Percentiles rank a stretch among this genome's conserved stretches.
Conservation (phyloP, 768 basidiomycete species). For the Phylloporus arenicola region DNA sequence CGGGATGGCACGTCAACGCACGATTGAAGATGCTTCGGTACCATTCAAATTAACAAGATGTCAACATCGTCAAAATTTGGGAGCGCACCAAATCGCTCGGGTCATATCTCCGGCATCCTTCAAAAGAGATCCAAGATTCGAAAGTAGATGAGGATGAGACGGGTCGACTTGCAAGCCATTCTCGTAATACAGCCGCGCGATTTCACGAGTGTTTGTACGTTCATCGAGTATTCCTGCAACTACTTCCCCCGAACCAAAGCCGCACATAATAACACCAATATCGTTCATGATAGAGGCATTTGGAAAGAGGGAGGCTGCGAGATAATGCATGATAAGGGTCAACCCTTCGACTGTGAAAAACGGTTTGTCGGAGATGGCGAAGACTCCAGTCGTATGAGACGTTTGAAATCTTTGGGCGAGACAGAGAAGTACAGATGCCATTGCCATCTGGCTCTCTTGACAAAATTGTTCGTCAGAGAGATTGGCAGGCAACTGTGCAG, state of each 20-base stretch:
- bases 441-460: constrained; percentile 28
- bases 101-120: constrained; percentile 43
- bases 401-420: constrained; percentile 43
- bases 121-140: constrained; percentile 45
- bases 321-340: constrained; percentile 43
- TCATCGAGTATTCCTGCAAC: constrained; percentile 17
- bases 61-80: background rate
- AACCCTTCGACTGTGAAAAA: constrained; percentile 34
- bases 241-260: constrained; percentile 23
- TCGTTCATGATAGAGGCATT: constrained; percentile 46
- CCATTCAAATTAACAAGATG: constrained; percentile 4
- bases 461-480: constrained; percentile 24
- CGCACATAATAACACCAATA: constrained; percentile 44
- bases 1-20: constrained; percentile 38
- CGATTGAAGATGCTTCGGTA: constrained; percentile 34
- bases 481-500: constrained; percentile 15
- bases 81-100: constrained; percentile 38
- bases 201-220: constrained; percentile 26
- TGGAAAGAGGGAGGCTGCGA: constrained; percentile 41
- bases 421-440: constrained; percentile 39
- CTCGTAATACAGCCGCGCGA: constrained; percentile 43
- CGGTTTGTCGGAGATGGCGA: constrained; percentile 23
- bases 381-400: constrained; percentile 19
- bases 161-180: constrained; percentile 41
- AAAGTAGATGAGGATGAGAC: constrained; percentile 45